Conservation (phyloP, 257 asterid species). For the Anisodus acutangulus region DNA sequence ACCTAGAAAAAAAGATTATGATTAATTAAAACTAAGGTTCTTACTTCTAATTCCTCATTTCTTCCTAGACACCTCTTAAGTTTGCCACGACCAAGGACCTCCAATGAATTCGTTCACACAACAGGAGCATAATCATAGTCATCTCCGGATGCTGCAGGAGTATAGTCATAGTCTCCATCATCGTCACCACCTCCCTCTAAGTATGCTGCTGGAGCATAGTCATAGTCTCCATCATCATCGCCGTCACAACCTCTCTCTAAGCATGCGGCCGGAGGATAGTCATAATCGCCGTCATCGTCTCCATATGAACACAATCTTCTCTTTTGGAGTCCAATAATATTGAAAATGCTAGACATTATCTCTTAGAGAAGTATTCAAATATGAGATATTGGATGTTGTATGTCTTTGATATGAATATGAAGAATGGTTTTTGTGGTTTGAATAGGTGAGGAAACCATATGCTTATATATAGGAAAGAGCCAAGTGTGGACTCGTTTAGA, state of each 20-base stretch:
- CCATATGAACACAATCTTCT: not conserved
- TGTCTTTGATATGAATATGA: not conserved
- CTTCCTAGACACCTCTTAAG: not conserved
- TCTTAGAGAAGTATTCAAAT: too few species aligned
- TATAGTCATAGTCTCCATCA: constrained; percentile 16
- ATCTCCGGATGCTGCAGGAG: constrained; percentile 20
- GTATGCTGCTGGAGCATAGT: not conserved
- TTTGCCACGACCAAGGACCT: not conserved
- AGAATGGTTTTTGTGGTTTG: not conserved
- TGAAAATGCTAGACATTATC: not conserved
- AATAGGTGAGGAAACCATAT: not conserved
- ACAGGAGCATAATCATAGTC: not conserved
- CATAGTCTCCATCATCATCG: not conserved
- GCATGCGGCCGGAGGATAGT: constrained; percentile 29
- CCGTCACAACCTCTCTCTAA: not conserved
- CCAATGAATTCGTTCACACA: not conserved
- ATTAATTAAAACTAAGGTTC: not conserved
- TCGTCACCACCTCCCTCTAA: not conserved
- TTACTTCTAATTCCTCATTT: not conserved
- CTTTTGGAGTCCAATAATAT: not conserved
- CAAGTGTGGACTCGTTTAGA: not conserved
- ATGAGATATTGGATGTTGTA: not conserved
- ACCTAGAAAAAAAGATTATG: not conserved
- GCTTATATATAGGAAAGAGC: not conserved
- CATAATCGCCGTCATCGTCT: not conserved